A percentile compares a stretch with the other conserved stretches of the same genome.
phyloP scores from a whole-genome alignment of 345 rosid species.

The Rhizophora mangle region DNA sequence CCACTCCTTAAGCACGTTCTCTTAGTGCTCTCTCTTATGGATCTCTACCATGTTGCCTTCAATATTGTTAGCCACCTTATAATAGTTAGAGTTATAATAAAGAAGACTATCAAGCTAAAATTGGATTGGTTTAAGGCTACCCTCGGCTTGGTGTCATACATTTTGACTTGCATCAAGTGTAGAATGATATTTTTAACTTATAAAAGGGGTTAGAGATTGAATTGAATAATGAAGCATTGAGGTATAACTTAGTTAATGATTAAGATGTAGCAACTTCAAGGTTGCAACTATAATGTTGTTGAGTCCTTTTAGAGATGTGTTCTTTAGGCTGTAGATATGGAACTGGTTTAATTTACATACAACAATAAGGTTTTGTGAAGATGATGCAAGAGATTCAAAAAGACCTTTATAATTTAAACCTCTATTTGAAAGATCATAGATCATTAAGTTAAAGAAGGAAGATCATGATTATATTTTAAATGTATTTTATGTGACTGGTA shows the following conservation, averaged over 20 bases:
- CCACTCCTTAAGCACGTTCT: too few species aligned
- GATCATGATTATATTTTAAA: too few species aligned
- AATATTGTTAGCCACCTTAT: too few species aligned
- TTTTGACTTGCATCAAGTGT: slow-evolving; percentile 49
- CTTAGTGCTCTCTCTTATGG: too few species aligned
- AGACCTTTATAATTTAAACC: slow-evolving; percentile 70
- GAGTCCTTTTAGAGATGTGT: slow-evolving; percentile 73
- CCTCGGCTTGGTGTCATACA: slow-evolving; percentile 90
- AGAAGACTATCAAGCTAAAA: slow-evolving; percentile 86
- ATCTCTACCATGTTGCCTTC: too few species aligned
- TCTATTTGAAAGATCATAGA: slow-evolving; percentile 74
- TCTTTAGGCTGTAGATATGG: slow-evolving; percentile 87
- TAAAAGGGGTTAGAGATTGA: slow-evolving; percentile 80
- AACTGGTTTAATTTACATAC: slow-evolving; percentile 68
- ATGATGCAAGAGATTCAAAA: slow-evolving; percentile 94
- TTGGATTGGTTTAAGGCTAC: slow-evolving; percentile 89
- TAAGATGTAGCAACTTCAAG: slow-evolving; percentile 42
- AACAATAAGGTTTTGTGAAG: slow-evolving; percentile 81
- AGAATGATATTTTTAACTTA: slow-evolving; percentile 59
- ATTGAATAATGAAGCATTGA: slow-evolving; percentile 69
- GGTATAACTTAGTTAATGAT: slow-evolving; percentile 73
- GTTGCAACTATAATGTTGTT: slow-evolving; percentile 39
- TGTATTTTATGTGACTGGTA: too few species aligned
- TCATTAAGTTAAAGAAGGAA: too few species aligned
- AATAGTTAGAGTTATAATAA: too few species aligned